Percentiles rank a stretch among this genome's conserved stretches.
phyloP scores from a whole-genome alignment of 768 basidiomycete genomes.

The Tricholoma hemisulphureum region DNA sequence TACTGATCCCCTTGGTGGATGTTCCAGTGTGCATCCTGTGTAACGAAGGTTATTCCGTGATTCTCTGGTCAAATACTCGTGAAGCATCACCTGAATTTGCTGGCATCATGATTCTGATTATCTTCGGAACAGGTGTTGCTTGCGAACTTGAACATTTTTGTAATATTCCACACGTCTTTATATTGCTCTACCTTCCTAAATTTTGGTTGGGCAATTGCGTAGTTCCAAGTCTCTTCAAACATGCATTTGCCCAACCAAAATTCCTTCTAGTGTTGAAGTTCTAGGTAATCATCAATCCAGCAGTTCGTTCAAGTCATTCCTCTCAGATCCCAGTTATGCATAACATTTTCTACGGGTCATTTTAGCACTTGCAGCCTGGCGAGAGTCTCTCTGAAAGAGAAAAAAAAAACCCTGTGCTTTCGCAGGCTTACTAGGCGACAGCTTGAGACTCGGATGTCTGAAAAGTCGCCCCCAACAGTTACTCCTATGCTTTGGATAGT shows the following conservation, averaged over 20 bases:
- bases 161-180: neutral
- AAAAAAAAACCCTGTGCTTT: slow-evolving; percentile 59
- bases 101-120: slow-evolving; percentile 51
- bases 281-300: slow-evolving; percentile 39
- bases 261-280: no score
- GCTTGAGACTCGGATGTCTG: no score
- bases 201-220: slow-evolving; percentile 47
- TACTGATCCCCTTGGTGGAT: no score
- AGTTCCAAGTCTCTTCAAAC: slow-evolving; percentile 4
- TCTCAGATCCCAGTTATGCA: neutral
- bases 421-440: no score
- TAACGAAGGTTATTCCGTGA: neutral
- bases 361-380: slow-evolving; percentile 58
- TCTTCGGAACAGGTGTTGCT: slow-evolving; percentile 49
- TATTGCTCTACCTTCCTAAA: slow-evolving; percentile 41
- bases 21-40: slow-evolving; percentile 21
- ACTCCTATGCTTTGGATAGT: slow-evolving; percentile 66
- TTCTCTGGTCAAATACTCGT: slow-evolving; percentile 25
- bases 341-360: slow-evolving; percentile 46
- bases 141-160: slow-evolving; percentile 42
- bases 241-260: no score
- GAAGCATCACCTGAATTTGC: slow-evolving; percentile 53
- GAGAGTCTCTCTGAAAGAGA: slow-evolving; percentile 69
- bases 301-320: slow-evolving; percentile 21
- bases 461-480: slow-evolving; percentile 68